Percentiles rank a stretch among this genome's conserved stretches.
Evolutionary conservation across 495 filamentous ascomycete genomes (phyloP).

Genomic region (Bacidia gigantensis): DNA sequence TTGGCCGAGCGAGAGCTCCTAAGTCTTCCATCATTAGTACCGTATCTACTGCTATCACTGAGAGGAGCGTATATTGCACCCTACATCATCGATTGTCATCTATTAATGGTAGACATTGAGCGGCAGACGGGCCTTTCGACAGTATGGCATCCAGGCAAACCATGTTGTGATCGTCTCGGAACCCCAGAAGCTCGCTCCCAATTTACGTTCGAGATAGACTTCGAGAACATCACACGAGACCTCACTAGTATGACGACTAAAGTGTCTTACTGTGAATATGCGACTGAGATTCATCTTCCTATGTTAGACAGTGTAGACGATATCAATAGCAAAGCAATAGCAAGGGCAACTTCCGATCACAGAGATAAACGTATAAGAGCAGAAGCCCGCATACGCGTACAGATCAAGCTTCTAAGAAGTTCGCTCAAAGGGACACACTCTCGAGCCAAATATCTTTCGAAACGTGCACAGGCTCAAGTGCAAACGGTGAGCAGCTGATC

Average conservation of each 20-base stretch:
- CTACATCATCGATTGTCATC: neutral
- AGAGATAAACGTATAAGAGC: neutral
- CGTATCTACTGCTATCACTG: neutral
- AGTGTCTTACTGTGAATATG: slow-evolving; percentile 2
- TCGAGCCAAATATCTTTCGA: neutral
- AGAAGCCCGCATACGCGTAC: neutral
- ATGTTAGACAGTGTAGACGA: neutral
- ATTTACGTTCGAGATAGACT: neutral
- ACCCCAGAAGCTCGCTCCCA: neutral
- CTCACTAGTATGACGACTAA: neutral
- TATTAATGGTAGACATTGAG: neutral
- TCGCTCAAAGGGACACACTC: neutral
- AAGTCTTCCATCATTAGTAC: neutral
- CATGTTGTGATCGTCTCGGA: neutral
- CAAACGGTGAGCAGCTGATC: neutral
- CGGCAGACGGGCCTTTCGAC: neutral
- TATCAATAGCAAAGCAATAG: neutral
- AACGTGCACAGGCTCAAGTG: slow-evolving; percentile 5
- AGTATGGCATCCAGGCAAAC: neutral
- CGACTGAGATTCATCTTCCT: neutral
- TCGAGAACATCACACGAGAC: slow-evolving; percentile 1
- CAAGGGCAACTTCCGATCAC: neutral
- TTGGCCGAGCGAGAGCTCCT: neutral
- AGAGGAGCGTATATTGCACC: neutral
- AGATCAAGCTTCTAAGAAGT: slow-evolving; percentile 1